phyloP scores from a whole-genome alignment of 2,329 filamentous ascomycete genomes.

The Phialophora verrucosa region DNA sequence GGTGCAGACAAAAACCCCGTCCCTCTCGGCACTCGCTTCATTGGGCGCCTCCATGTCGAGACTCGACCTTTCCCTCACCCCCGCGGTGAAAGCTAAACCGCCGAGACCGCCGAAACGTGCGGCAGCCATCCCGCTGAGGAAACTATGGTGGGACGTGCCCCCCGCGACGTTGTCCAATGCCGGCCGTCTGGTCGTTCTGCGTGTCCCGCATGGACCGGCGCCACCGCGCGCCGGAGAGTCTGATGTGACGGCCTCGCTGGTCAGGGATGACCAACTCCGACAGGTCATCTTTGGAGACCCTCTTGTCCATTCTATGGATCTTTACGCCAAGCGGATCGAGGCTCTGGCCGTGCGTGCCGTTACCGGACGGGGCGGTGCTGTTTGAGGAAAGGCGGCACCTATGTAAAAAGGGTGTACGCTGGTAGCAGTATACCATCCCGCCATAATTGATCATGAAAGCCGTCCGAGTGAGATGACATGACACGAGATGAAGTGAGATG shows the following conservation, averaged over 20 bases:
- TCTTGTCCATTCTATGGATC: constrained; percentile 76
- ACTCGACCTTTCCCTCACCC: constrained; percentile 33
- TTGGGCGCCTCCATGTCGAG: constrained; percentile 33
- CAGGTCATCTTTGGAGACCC: constrained; percentile 81
- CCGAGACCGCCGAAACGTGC: constrained; percentile 4
- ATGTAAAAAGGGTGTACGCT: background rate
- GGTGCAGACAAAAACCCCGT: background rate
- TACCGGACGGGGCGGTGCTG: constrained; percentile 48
- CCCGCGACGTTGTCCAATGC: constrained; percentile 71
- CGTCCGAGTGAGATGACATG: background rate
- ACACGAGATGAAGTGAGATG: background rate
- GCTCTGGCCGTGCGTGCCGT: constrained; percentile 72
- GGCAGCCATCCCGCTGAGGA: constrained; percentile 12
- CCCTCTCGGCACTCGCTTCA: constrained; percentile 21
- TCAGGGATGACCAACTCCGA: constrained; percentile 70
- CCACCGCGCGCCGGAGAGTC: constrained; percentile 41
- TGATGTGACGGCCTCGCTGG: constrained; percentile 71
- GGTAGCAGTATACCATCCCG: background rate
- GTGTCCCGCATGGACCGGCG: constrained; percentile 44
- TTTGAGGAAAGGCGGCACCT: constrained; percentile 7
- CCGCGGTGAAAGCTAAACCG: constrained; percentile 21
- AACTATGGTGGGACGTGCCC: constrained; percentile 67
- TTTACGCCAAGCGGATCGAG: constrained; percentile 76
- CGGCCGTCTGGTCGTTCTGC: constrained; percentile 70
- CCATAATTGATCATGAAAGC: background rate